Percentiles rank a stretch among this genome's conserved stretches.
These are phyloP conservation scores for Pholiota conissans DNA, from an alignment of 768 basidiomycete genomes.

Conservation along the genomic window DNA sequence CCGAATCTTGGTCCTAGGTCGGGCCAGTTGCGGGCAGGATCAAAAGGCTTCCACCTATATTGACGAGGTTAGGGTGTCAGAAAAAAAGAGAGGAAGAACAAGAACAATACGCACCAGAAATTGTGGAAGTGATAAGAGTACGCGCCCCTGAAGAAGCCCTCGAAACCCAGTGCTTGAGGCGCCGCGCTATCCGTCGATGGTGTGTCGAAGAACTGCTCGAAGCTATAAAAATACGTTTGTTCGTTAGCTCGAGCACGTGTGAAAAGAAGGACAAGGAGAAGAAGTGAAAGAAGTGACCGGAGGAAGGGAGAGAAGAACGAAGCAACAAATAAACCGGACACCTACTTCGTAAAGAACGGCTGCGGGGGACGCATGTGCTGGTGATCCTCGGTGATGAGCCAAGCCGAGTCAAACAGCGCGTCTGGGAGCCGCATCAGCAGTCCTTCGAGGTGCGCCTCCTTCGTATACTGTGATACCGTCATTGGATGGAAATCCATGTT, in stretches of 20 bases:
- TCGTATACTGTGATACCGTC: conserved; percentile 88
- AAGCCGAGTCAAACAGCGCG: conserved; percentile 95
- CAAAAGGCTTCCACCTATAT: conserved; percentile 93
- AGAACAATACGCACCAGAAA: conserved; percentile 60
- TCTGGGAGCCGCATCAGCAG: conserved; percentile 89
- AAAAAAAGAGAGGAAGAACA: neutral
- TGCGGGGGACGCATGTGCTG: conserved; percentile 93
- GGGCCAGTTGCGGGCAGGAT: conserved; percentile 91
- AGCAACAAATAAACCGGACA: conserved; percentile 10
- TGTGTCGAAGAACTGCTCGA: conserved; percentile 87
- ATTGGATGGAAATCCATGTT: conserved; percentile 96
- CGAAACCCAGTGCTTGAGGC: conserved; percentile 86
- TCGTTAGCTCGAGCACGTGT: neutral
- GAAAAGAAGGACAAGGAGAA: neutral
- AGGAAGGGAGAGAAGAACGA: neutral
- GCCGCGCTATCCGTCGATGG: conserved; percentile 72
- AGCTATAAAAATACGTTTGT: conserved; percentile 44
- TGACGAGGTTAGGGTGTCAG: neutral
- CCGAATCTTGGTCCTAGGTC: conserved; percentile 84
- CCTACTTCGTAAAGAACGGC: conserved; percentile 87
- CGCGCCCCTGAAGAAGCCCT: conserved; percentile 95
- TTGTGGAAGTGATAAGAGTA: conserved; percentile 98
- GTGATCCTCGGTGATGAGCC: conserved; percentile 91
- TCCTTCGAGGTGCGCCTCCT: conserved; percentile 84
- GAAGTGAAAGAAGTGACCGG: neutral